Evolutionary conservation across 371 early-diverging fungal genomes (phyloP).

Genomic region (Mucor ambiguus): DNA sequence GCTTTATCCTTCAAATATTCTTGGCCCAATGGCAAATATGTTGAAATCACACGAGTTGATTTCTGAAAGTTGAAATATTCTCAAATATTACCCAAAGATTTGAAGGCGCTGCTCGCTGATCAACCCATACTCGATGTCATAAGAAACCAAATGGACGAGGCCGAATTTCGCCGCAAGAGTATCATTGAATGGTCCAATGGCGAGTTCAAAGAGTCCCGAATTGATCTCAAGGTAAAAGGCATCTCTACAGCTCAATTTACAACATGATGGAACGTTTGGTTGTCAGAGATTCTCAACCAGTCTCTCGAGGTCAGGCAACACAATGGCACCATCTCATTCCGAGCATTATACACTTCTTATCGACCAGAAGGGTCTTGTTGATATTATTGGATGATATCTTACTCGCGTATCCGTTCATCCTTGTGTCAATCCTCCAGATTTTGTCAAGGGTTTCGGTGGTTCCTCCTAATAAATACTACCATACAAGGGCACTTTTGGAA

Average conservation of each 20-base stretch:
- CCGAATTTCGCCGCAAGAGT: constrained; percentile 11
- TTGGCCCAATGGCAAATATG: constrained; percentile 1
- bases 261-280: background rate
- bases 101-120: constrained; percentile 7
- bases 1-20: background rate
- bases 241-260: constrained; percentile 2
- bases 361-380: too few species aligned
- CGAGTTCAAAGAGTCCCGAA: constrained; percentile 5
- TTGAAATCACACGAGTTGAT: constrained; percentile 4
- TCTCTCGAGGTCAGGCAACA: constrained; percentile 10
- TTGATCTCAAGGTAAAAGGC: constrained; percentile 6
- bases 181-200: constrained; percentile 18
- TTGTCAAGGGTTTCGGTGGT: too few species aligned
- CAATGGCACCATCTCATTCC: background rate
- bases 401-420: too few species aligned
- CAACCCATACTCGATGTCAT: constrained; percentile 18
- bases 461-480: too few species aligned
- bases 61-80: constrained; percentile 10
- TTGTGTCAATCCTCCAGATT: too few species aligned
- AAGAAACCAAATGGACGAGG: constrained; percentile 9
- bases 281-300: background rate
- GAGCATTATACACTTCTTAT: too few species aligned
- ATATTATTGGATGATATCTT: too few species aligned
- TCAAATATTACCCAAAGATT: constrained; percentile 3
- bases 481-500: too few species aligned